phyloP scores from a whole-genome alignment of 805 yeast species.

The Metschnikowia henanensis region DNA sequence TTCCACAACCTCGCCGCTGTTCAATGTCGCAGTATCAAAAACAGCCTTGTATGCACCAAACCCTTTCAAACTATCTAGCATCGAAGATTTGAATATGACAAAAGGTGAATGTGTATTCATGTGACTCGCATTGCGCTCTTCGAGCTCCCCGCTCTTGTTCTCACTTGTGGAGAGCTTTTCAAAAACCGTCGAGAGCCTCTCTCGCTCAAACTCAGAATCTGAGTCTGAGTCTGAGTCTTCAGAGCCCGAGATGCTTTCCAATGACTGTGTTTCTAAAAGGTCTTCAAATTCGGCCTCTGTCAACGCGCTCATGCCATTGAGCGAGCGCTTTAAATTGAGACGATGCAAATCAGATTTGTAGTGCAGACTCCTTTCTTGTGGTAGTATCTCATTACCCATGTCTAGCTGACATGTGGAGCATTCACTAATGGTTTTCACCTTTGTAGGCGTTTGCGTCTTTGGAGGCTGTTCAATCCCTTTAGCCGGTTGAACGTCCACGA shows the following conservation, averaged over 20 bases:
- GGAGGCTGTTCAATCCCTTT: background rate
- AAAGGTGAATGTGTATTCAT: slow-evolving; percentile 72
- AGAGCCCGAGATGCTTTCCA: slow-evolving; percentile 61
- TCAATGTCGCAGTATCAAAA: slow-evolving; percentile 43
- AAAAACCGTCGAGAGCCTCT: slow-evolving; percentile 22
- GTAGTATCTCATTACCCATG: slow-evolving; percentile 9
- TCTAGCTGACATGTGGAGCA: slow-evolving; percentile 20
- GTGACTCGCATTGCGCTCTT: slow-evolving; percentile 45
- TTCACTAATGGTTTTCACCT: slow-evolving; percentile 13
- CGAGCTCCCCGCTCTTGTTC: slow-evolving; percentile 25
- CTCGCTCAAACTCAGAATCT: slow-evolving; percentile 26
- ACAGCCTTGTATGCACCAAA: slow-evolving; percentile 70
- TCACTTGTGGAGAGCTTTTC: slow-evolving; percentile 20
- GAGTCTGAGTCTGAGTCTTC: slow-evolving; percentile 38
- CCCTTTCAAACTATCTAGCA: slow-evolving; percentile 46
- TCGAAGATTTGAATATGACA: slow-evolving; percentile 53
- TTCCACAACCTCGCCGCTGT: slow-evolving; percentile 45
- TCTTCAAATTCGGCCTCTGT: slow-evolving; percentile 60
- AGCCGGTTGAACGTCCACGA: slow-evolving; percentile 7
- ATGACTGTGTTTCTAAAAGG: slow-evolving; percentile 47
- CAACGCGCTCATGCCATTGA: slow-evolving; percentile 45
- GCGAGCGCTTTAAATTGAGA: slow-evolving; percentile 55
- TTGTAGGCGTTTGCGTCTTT: slow-evolving; percentile 9
- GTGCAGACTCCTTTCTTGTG: slow-evolving; percentile 35
- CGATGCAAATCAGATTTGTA: slow-evolving; percentile 60